Base-by-base conservation (phyloP, 2,329 filamentous ascomycete species). In the Pezizomycotina sp. region DNA sequence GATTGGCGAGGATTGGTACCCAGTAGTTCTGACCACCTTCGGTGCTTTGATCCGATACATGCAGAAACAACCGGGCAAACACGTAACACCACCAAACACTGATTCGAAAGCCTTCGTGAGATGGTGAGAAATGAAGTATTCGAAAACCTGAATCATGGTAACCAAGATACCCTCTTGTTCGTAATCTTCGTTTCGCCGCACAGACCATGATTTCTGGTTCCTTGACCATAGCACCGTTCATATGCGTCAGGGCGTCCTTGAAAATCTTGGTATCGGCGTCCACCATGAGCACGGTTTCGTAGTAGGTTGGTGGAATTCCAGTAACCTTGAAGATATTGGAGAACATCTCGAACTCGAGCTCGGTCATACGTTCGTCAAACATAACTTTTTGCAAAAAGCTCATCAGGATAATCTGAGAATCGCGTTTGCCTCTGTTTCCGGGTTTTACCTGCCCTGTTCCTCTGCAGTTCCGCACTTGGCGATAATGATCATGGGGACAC, bases 1-100 rank as follows among this genome's bases (percentile, higher is more conserved):
- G 91, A 57, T 98, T 98, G 50, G 89, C 89, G 47, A 98, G 69
- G 53, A 98, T 95, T 5, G 89, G 89, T 15, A 98, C 89, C 89
- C 89, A 98, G 62, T 95, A 98, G 64, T 98, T 95, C 57, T 95
- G 83, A 16, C 79, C 86, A 48, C 89, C 63, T 98, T 98, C 43
- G 89, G 91, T 19, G 89, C 80, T 62, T 98, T 98, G 70, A 98
- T 95, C 53, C 89, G 80, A 64, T 98, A 98, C 91, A 98, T 98
- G 68, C 83, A 93, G 74, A 98, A 98, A 66, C 89, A 98, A 47
- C 89, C 89, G 10, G 89, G 89, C 50, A 98, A 66, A 67, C 89
- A 98, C 47, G 89, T 98, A 43, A 98, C 89, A 77, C 89, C 89
- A 61, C 89, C 89, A 59, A 98, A 98, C 48, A 93, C 79, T 1